phyloP scores from a whole-genome alignment of 805 yeast species.

The Candida endomychidarum region DNA sequence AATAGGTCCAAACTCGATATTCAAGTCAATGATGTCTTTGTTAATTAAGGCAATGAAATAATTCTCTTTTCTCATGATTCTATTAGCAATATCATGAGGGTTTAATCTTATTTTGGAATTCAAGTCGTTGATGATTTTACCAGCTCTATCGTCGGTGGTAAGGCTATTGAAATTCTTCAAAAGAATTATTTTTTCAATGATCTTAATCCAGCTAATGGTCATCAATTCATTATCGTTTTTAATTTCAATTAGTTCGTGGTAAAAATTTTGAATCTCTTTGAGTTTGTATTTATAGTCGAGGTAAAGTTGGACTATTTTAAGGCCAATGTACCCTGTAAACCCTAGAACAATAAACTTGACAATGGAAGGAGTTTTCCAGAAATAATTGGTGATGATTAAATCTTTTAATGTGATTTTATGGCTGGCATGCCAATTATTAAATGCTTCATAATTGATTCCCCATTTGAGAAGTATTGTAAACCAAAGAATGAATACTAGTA shows the following conservation, averaged over 20 bases:
- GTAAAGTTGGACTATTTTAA: conserved; percentile 55
- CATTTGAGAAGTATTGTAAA: conserved; percentile 76
- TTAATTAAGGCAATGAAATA: conserved; percentile 88
- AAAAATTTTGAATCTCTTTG: conserved; percentile 75
- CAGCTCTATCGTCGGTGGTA: conserved; percentile 28
- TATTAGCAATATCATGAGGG: conserved; percentile 92
- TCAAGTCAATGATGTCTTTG: conserved; percentile 67
- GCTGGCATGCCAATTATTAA: conserved; percentile 23
- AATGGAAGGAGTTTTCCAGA: conserved; percentile 38
- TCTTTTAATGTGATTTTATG: conserved; percentile 26
- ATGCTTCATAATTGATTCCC: conserved; percentile 66
- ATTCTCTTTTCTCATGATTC: conserved; percentile 94
- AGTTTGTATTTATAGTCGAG: conserved; percentile 62
- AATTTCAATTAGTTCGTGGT: conserved; percentile 65
- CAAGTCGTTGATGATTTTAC: conserved; percentile 42
- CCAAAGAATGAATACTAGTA: conserved; percentile 75
- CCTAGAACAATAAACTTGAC: conserved; percentile 65
- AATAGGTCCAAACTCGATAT: conserved; percentile 33
- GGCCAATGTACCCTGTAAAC: conserved; percentile 51
- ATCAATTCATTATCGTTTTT: conserved; percentile 76
- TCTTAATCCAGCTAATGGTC: conserved; percentile 89
- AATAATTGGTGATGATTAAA: conserved; percentile 42
- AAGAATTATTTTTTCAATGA: conserved; percentile 71
- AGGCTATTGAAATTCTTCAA: conserved; percentile 79
- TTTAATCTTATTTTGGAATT: conserved; percentile 74